Base-by-base conservation (phyloP, 805 yeast genomes). In the Sugiyamaella boreocaroliniensis region DNA sequence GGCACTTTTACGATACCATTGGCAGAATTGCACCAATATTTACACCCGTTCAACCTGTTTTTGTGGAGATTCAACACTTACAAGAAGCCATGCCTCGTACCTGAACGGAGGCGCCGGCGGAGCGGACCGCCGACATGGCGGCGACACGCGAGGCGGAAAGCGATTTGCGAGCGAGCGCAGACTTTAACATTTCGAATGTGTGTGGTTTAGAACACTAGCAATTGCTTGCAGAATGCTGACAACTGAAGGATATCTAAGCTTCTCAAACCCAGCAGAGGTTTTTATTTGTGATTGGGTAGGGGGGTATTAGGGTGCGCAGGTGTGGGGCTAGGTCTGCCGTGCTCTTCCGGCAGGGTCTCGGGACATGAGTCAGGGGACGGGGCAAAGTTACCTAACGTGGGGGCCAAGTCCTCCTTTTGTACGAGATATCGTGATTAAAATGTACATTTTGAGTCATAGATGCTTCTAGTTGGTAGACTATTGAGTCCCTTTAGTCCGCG, bases 1-100 rank as follows among this genome's bases (percentile, higher is more conserved):
- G 41, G 26, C 41, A 15, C 5, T 37, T n/a, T 37, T 37, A 37
- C 15, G 7, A 37, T 37, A 15, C 41, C 41, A 37, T 37, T 37
- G 16, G 16, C 3, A 4, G 26, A 22, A 22, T 22, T 22, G 26
- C 26, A 22, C 26, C 6, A 22, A 22, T 22, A n/a, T 22, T 22
- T 22, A 22, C 26, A 22, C 26, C 26, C 26, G 26, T 22, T 22
- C 26, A 22, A 22, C 26, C 16, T 32, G 11, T 14, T 14, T n/a
- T 47, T 47, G 18, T 18, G 15, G 22, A 26, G n/a, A 19, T 37
- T 16, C 43, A 44, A 40, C 10, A 50, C 60, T 52, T 55, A 57
- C 60, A 44, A 37, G 59, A 49, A 16, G 61, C 57, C 55, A 51
- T 50, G 19, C 60, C 60, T 16, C 60, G 53, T 8, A 45, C 12